Conservation (phyloP, 805 yeast species). For the Maudiozyma pseudohumilis region DNA sequence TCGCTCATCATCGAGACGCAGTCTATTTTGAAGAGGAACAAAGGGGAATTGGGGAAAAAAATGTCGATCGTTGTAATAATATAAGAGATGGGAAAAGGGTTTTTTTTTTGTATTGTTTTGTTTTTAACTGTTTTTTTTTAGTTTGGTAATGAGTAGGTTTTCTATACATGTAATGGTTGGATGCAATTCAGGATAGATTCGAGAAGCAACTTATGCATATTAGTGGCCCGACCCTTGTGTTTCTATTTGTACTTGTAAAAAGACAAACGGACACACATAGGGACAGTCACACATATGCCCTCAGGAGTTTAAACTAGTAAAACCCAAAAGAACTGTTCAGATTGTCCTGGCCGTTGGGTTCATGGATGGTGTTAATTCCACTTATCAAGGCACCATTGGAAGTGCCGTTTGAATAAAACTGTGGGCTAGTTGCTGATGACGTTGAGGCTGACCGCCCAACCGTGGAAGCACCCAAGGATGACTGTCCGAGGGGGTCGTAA, state of each 20-base stretch:
- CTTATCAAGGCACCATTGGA: background rate
- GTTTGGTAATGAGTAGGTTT: background rate
- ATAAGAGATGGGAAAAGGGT: background rate
- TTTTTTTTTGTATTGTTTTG: background rate
- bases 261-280: background rate
- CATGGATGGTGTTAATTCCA: background rate
- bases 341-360: background rate
- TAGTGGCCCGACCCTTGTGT: too few relatives aligned
- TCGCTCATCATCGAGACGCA: background rate
- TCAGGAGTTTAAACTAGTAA: background rate
- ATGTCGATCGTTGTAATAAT: background rate
- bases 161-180: background rate
- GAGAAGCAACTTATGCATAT: too few relatives aligned
- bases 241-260: background rate
- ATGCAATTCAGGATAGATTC: too few relatives aligned
- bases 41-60: too few relatives aligned
- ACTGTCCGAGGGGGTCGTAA: too few relatives aligned
- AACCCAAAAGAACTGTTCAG: conserved; percentile 2
- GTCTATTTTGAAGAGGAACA: too few relatives aligned
- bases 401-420: background rate
- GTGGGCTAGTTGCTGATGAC: background rate
- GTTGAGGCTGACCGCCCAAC: too few relatives aligned
- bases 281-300: too few relatives aligned
- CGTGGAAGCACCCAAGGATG: too few relatives aligned
- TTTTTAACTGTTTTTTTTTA: background rate